Conservation (phyloP, 2,329 filamentous ascomycete genomes). For the Plectosphaerella sp. region DNA sequence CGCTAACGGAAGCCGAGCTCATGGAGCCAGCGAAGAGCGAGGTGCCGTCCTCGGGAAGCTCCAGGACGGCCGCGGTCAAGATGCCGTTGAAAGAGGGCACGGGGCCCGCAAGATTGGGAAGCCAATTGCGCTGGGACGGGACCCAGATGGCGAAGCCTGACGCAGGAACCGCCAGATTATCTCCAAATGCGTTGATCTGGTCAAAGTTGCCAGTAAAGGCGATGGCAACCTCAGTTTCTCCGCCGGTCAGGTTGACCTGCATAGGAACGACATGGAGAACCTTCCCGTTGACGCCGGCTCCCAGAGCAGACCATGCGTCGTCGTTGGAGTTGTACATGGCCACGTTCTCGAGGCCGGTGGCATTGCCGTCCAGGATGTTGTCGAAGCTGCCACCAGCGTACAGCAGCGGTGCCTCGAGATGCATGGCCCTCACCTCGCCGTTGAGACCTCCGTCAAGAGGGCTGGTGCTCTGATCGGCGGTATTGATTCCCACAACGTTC, state of each 20-base stretch:
- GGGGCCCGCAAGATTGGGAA: constrained; percentile 68
- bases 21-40: constrained; percentile 82
- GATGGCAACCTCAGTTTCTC: constrained; percentile 67
- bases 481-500: constrained; percentile 74
- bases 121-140: constrained; percentile 78
- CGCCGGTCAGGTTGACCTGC: constrained; percentile 69
- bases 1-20: constrained; percentile 67
- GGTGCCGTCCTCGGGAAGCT: constrained; percentile 51
- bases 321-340: constrained; percentile 68
- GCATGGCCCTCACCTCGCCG: constrained; percentile 68
- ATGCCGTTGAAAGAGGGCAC: constrained; percentile 67
- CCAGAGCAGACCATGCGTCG: constrained; percentile 72
- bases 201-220: constrained; percentile 78
- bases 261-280: constrained; percentile 74
- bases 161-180: constrained; percentile 56
- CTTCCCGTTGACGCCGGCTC: constrained; percentile 77
- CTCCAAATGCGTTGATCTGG: constrained; percentile 63
- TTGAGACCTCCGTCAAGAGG: constrained; percentile 72
- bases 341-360: constrained; percentile 66
- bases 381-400: constrained; percentile 87
- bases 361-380: constrained; percentile 59
- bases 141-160: constrained; percentile 90
- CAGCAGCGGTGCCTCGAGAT: constrained; percentile 59
- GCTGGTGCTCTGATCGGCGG: constrained; percentile 56
- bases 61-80: constrained; percentile 64